Conservation (phyloP, 176 grass and related monocot species). For the Oryza officinalis region DNA sequence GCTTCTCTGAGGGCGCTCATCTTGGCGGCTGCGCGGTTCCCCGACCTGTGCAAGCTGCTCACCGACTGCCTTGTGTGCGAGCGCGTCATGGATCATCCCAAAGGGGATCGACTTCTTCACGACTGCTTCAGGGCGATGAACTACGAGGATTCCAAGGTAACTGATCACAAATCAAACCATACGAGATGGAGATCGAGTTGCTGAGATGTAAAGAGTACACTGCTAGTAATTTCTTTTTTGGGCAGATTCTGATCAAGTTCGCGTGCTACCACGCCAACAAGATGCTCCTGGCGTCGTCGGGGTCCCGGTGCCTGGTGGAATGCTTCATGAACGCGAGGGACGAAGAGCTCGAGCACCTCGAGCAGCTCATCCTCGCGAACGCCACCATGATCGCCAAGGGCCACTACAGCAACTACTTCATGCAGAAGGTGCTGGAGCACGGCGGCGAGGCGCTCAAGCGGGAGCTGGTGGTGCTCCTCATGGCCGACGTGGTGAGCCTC, state of each 20-base stretch:
- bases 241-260: constrained; percentile 11
- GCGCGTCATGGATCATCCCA: background rate
- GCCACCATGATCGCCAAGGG: background rate
- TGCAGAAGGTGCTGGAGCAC: constrained; percentile 25
- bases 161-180: background rate
- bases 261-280: background rate
- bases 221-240: background rate
- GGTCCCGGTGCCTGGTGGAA: constrained; percentile 18
- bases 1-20: background rate
- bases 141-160: constrained; percentile 12
- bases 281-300: background rate
- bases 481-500: constrained; percentile 14
- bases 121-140: constrained; percentile 20
- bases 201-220: background rate
- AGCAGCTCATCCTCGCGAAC: background rate
- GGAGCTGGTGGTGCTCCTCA: background rate
- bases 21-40: background rate
- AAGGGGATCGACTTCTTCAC: background rate
- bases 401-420: constrained; percentile 50
- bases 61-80: constrained; percentile 10
- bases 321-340: background rate
- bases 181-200: background rate
- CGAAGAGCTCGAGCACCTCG: background rate
- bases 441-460: background rate
- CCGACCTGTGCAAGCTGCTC: background rate